phyloP scores from a whole-genome alignment of 2,329 filamentous ascomycete species.

The Xylaria sp. region DNA sequence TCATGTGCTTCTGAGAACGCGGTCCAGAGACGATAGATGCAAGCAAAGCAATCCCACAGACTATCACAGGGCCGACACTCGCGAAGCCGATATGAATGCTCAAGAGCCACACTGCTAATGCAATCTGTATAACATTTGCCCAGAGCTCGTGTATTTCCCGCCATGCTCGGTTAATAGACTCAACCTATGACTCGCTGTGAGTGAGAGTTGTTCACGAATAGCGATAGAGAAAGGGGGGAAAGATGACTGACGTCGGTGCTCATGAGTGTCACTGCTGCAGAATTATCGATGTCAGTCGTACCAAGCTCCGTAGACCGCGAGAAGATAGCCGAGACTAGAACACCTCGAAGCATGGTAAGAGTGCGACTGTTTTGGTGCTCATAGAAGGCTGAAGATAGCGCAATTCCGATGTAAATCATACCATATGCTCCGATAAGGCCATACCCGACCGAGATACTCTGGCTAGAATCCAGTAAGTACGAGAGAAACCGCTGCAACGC shows the following conservation, averaged over 20 bases:
- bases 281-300: constrained; percentile 49
- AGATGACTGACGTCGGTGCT: constrained; percentile 52
- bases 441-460: constrained; percentile 50
- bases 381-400: constrained; percentile 54
- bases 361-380: constrained; percentile 49
- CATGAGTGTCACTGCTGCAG: constrained; percentile 60
- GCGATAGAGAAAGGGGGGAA: too few species aligned
- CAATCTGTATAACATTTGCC: constrained; percentile 56
- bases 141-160: constrained; percentile 55
- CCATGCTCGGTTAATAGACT: too few species aligned
- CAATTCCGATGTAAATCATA: constrained; percentile 56
- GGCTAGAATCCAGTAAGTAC: constrained; percentile 45
- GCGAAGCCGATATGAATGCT: constrained; percentile 59
- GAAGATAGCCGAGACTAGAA: constrained; percentile 51
- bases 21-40: too few species aligned
- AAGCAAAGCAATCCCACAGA: constrained; percentile 34
- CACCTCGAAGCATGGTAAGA: constrained; percentile 47
- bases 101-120: constrained; percentile 60
- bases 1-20: neutral
- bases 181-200: too few species aligned
- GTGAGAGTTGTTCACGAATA: too few species aligned
- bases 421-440: constrained; percentile 57
- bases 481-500: constrained; percentile 49
- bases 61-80: constrained; percentile 58
- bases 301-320: constrained; percentile 46